Conservation (phyloP, 192 early-diverging fungal species). For the Coemansia sp. region DNA sequence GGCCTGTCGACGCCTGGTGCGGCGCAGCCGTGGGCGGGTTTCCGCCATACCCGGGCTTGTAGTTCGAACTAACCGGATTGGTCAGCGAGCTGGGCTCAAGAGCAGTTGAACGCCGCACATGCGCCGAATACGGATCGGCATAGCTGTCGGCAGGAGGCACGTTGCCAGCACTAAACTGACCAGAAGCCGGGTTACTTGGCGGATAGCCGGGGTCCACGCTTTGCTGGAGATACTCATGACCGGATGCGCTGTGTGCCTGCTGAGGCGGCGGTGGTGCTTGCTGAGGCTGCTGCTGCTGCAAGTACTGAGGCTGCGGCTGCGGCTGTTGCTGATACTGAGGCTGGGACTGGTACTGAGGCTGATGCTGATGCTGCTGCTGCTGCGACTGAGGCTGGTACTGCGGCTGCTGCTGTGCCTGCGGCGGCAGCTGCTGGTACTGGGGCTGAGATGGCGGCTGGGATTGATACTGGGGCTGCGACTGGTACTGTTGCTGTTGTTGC, state of each 20-base stretch:
- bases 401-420: not conserved
- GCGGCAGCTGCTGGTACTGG: conserved; percentile 13
- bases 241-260: conserved; percentile 6
- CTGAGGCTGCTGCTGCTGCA: not conserved
- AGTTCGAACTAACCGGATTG: conserved; percentile 12
- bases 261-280: not conserved
- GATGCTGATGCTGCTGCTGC: conserved; percentile 5
- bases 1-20: conserved; percentile 11
- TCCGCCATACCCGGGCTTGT: conserved; percentile 40
- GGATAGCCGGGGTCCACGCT: conserved; percentile 2
- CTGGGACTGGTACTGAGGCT: conserved; percentile 12
- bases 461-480: conserved; percentile 7
- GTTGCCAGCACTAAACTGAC: conserved; percentile 1
- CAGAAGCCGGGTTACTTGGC: not conserved
- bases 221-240: conserved; percentile 4
- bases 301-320: conserved; percentile 2
- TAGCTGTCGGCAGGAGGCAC: conserved; percentile 11
- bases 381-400: not conserved
- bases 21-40: conserved; percentile 28
- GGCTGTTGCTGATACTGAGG: conserved; percentile 9
- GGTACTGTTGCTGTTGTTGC: conserved; percentile 17
- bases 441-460: conserved; percentile 9
- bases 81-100: conserved; percentile 14
- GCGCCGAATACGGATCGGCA: conserved; percentile 33
- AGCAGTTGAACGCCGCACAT: conserved; percentile 20